phyloP scores from a whole-genome alignment of 257 asterid species.

The Primulina tabacum region DNA sequence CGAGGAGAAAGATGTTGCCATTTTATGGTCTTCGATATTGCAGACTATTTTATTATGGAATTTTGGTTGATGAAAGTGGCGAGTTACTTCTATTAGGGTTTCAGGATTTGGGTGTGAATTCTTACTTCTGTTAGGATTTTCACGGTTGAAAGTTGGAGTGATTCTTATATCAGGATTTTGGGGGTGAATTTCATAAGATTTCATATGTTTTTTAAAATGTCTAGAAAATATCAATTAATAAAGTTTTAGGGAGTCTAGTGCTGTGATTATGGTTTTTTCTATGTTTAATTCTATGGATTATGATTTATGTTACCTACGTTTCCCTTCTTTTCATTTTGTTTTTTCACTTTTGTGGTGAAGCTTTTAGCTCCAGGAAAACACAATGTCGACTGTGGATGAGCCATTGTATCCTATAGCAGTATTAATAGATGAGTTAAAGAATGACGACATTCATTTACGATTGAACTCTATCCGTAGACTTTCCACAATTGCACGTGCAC shows the following conservation, averaged over 20 bases:
- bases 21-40: slow-evolving; percentile 9
- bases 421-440: slow-evolving; percentile 86
- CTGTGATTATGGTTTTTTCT: slow-evolving; percentile 11
- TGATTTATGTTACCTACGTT: too few species aligned
- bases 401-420: slow-evolving; percentile 96
- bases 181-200: neutral
- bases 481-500: slow-evolving; percentile 94
- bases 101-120: too few species aligned
- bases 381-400: slow-evolving; percentile 32
- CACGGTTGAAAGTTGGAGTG: slow-evolving; percentile 4
- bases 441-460: slow-evolving; percentile 82
- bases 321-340: neutral
- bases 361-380: slow-evolving; percentile 8
- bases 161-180: neutral
- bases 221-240: neutral
- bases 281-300: neutral
- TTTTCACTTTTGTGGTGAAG: neutral
- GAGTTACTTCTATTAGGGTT: neutral
- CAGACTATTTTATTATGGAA: slow-evolving; percentile 22
- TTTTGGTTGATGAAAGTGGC: slow-evolving; percentile 4
- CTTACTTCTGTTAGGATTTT: neutral
- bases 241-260: slow-evolving; percentile 12
- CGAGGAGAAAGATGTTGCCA: neutral
- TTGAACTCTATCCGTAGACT: slow-evolving; percentile 80
- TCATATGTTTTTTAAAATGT: neutral